Conservation (phyloP, 495 filamentous ascomycete genomes). For the Aspergillus carlsbadensis region DNA sequence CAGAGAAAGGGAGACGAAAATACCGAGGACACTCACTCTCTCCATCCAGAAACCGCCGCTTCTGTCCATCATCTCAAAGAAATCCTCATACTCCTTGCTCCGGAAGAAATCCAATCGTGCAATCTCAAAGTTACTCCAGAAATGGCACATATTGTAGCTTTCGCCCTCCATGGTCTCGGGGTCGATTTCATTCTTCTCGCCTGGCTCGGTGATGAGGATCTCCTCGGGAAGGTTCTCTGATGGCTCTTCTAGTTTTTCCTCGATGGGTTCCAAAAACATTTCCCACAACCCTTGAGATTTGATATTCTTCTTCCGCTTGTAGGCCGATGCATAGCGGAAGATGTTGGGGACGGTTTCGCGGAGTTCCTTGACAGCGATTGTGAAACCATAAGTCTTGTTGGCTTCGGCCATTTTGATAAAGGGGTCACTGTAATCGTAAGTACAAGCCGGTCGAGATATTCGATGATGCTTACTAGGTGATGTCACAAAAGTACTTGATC, state of each 20-base stretch:
- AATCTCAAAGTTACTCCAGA: constrained; percentile 99
- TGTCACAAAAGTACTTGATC: constrained; percentile 99
- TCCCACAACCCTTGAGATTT: constrained; percentile 94
- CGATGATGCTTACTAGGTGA: constrained; percentile 81
- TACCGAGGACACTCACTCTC: constrained; percentile 62
- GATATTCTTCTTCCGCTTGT: constrained; percentile 89
- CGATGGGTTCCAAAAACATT: constrained; percentile 87
- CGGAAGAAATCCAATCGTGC: constrained; percentile 92
- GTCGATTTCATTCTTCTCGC: constrained; percentile 74
- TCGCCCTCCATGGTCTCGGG: constrained; percentile 96
- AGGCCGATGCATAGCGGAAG: constrained; percentile 99
- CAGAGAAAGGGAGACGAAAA: constrained; percentile 18
- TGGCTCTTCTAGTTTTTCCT: constrained; percentile 65
- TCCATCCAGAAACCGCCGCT: constrained; percentile 99
- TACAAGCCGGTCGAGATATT: background rate
- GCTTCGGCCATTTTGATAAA: constrained; percentile 87
- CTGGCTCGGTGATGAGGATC: constrained; percentile 73
- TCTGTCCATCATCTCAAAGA: constrained; percentile 99
- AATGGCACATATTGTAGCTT: constrained; percentile 99
- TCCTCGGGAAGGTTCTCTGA: constrained; percentile 76
- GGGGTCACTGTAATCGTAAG: constrained; percentile 69
- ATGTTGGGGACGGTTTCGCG: constrained; percentile 98
- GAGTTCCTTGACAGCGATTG: constrained; percentile 98
- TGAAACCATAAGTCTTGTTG: constrained; percentile 99
- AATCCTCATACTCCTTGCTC: constrained; percentile 94